These are phyloP conservation scores for Stemphylium beticola DNA, from an alignment of 2,329 filamentous ascomycete genomes.

Conservation along the genomic window DNA sequence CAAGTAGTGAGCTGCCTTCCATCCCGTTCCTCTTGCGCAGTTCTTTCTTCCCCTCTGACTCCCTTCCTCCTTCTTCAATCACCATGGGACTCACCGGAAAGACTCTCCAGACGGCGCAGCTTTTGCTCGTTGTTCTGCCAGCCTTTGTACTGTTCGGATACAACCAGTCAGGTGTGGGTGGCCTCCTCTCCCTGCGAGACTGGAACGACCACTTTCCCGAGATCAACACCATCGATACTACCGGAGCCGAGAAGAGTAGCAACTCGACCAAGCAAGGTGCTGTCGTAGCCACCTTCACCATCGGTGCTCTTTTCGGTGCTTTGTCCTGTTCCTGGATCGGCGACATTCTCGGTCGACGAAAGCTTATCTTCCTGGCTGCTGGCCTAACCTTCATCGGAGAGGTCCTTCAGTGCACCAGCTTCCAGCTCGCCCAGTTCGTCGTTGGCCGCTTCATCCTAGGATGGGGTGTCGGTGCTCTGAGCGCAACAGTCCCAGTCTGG, in stretches of 20 bases:
- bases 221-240: constrained; percentile 56
- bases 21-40: constrained; percentile 8
- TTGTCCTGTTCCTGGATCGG: constrained; percentile 55
- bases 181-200: constrained; percentile 51
- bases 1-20: constrained; percentile 22
- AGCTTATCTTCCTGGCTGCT: constrained; percentile 53
- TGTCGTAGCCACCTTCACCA: constrained; percentile 54
- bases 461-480: constrained; percentile 53
- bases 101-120: constrained; percentile 39
- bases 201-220: constrained; percentile 56
- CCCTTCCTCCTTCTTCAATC: not conserved
- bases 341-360: constrained; percentile 54
- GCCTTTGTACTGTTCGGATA: constrained; percentile 60
- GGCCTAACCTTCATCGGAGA: constrained; percentile 52
- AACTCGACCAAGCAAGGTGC: constrained; percentile 56
- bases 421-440: constrained; percentile 55
- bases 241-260: constrained; percentile 50
- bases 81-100: constrained; percentile 32
- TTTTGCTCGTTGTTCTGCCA: constrained; percentile 48
- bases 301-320: constrained; percentile 56
- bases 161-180: constrained; percentile 60
- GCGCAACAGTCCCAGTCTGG: constrained; percentile 56
- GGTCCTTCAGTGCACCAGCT: constrained; percentile 54
- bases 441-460: constrained; percentile 55
- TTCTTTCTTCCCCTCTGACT: constrained; percentile 9